Conservation (phyloP, 345 rosid genomes). For the Salix udensis region DNA sequence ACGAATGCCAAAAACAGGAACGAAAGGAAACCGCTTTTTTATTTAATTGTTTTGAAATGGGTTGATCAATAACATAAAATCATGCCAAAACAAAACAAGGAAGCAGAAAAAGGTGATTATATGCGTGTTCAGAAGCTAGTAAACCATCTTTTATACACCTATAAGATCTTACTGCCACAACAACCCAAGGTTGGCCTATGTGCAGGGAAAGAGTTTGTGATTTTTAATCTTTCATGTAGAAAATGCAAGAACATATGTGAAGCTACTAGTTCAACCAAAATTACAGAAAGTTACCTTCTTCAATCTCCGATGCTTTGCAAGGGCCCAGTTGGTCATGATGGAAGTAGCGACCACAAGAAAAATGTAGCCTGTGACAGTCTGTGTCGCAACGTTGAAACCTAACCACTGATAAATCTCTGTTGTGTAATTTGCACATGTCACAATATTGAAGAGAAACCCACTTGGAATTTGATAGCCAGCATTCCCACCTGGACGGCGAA, state of each 20-base stretch:
- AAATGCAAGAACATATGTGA: background rate
- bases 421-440: constrained; percentile 95
- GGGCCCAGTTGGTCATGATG: constrained; percentile 99
- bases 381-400: constrained; percentile 94
- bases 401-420: constrained; percentile 98
- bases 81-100: background rate
- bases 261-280: background rate
- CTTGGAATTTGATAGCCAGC: constrained; percentile 91
- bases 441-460: constrained; percentile 90
- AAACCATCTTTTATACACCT: background rate
- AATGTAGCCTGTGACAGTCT: constrained; percentile 81
- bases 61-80: background rate
- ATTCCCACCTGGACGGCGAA: constrained; percentile 60
- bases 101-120: background rate
- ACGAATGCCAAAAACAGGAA: constrained; percentile 1
- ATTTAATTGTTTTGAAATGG: background rate
- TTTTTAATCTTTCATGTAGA: background rate
- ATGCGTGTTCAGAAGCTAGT: background rate
- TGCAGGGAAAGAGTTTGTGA: too few relatives aligned
- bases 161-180: background rate
- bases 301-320: constrained; percentile 85
- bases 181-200: background rate
- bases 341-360: constrained; percentile 73
- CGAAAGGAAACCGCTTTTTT: background rate
- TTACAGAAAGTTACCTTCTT: constrained; percentile 55